Base-by-base conservation (phyloP, 2,329 filamentous ascomycete species). In the Conoideocrella luteorostrata region DNA sequence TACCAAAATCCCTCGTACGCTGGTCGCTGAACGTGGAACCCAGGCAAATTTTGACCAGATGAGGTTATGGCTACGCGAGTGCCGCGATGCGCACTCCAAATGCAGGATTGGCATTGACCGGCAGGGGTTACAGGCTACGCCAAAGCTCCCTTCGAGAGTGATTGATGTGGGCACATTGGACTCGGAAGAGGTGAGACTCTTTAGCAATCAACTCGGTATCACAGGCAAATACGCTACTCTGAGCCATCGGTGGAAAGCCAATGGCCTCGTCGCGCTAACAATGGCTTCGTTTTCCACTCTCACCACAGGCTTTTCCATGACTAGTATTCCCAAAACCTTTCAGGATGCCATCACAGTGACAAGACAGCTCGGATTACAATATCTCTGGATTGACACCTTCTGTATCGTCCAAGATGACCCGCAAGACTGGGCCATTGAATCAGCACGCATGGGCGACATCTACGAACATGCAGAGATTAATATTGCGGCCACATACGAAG, bases 371-470 rank as follows among this genome's bases (percentile, higher is more conserved):
- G 51, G 49, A 5, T 15, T 49, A 29, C 21, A 39, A 3, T 57
- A 55, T 17, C 12, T 56, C 6, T 57, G 54, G 54, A 56, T 57
- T 15, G 54, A 57, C 41, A 54, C 52, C 3, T 38, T 57, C 2
- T 58, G 55, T 38, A 58, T 56, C 36, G 41, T 56, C 4, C 54
- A 55, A 47, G 50, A 52, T 18, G 45, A 50, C 10, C 34, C 39
- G 11, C 47, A 47, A 10, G 52, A 52, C 26, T 53, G 51, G 51
- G 28, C 39, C 18, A 38, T 36, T 7, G 40, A 51, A 23, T 39
- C 49, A 7, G 39, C 43, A 5, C 23, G 45, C 10, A 51, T 51
- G 50, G 43, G 46, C 24, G 34, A 38, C 18, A 46, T 54, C 28
- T 54, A 54, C 44, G 24, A 29, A 6, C 23, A 39, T 7, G 46